phyloP scores from a whole-genome alignment of 148 eudicot species.

The Nyssa sinensis region DNA sequence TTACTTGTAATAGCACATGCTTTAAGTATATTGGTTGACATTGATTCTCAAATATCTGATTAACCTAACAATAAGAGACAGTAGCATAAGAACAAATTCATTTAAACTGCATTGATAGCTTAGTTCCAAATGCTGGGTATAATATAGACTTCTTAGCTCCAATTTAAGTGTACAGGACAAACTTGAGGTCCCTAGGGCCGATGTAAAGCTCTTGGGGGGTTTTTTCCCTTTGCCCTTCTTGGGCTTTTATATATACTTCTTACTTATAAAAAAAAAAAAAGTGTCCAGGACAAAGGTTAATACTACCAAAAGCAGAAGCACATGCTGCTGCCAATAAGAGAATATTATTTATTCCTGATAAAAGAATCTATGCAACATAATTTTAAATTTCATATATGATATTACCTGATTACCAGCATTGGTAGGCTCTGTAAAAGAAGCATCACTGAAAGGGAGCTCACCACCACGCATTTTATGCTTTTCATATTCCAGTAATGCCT shows the following conservation, averaged over 20 bases:
- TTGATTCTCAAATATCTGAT: too few relatives aligned
- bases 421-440: conserved; percentile 29
- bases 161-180: not conserved
- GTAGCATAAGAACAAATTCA: not conserved
- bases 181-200: too few relatives aligned
- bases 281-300: too few relatives aligned
- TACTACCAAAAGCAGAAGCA: not conserved
- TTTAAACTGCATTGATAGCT: not conserved
- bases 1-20: not conserved
- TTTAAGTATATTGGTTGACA: not conserved
- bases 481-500: conserved; percentile 55
- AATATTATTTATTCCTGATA: not conserved
- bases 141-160: not conserved
- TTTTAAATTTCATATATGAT: not conserved
- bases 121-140: not conserved
- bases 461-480: conserved; percentile 50
- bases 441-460: conserved; percentile 48
- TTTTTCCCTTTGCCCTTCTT: too few relatives aligned
- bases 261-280: too few relatives aligned
- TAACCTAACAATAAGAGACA: too few relatives aligned
- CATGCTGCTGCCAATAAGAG: not conserved
- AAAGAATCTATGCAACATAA: not conserved
- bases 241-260: too few relatives aligned
- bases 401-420: conserved; percentile 36
- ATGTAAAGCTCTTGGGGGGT: too few relatives aligned